Conservation (phyloP, 116 monocot species). For the Zostera marina region DNA sequence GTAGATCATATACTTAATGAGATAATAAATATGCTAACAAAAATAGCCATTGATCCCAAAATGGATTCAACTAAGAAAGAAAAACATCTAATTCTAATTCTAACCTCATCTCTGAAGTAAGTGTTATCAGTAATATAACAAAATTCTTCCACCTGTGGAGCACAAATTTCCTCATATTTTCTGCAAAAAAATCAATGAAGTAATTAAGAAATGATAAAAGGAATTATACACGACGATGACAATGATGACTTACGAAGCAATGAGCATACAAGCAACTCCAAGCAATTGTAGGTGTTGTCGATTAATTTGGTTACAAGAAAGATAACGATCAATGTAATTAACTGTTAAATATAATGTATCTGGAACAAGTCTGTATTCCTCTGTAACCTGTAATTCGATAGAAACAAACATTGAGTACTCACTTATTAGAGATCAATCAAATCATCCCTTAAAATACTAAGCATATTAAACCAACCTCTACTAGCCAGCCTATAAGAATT, state of each 20-base stretch:
- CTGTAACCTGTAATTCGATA: conserved; percentile 46
- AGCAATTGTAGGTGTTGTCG: conserved; percentile 69
- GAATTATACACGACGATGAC: no score
- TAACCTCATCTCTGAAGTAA: conserved; percentile 86
- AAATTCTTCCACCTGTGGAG: conserved; percentile 94
- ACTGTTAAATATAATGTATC: conserved; percentile 74
- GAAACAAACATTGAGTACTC: no score
- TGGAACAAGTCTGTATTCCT: conserved; percentile 83
- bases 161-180: conserved; percentile 95
- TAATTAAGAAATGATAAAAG: neutral
- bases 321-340: conserved; percentile 91
- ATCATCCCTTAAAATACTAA: no score
- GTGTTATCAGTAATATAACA: conserved; percentile 94
- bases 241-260: conserved; percentile 61
- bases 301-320: conserved; percentile 75
- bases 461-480: conserved; percentile 40
- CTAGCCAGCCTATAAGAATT: conserved; percentile 89
- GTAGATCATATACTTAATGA: no score
- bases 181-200: conserved; percentile 18
- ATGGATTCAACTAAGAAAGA: neutral
- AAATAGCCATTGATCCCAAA: no score
- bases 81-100: conserved; percentile 4
- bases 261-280: conserved; percentile 90
- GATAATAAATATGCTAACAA: no score
- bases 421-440: no score